Percentiles rank a stretch among this genome's conserved stretches.
Conservation (phyloP, 23 red algal genomes). For the Chondrus crispus region DNA sequence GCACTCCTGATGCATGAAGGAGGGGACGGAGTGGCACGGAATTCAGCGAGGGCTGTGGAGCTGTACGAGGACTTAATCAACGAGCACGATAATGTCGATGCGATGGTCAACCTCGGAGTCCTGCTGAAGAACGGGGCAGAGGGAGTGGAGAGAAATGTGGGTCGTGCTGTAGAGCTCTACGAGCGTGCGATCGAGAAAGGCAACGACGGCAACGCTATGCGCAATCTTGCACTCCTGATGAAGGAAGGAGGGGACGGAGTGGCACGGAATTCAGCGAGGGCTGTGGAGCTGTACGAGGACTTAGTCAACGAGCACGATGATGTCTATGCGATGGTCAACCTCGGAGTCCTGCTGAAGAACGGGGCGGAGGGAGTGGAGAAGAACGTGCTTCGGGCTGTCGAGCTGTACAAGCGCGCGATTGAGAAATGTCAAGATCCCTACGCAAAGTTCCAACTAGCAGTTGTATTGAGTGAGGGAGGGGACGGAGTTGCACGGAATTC, state of each 20-base stretch:
- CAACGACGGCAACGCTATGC: background rate
- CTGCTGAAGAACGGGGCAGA: background rate
- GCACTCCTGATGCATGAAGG: background rate
- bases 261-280: background rate
- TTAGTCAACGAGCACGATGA: background rate
- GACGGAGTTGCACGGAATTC: background rate
- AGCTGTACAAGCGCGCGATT: background rate
- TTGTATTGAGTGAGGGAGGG: background rate
- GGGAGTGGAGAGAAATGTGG: background rate
- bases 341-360: background rate
- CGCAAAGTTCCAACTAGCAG: slow-evolving; percentile 5
- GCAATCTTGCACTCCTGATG: background rate
- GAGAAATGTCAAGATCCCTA: background rate
- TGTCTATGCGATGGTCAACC: slow-evolving; percentile 12
- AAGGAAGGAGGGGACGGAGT: background rate
- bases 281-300: background rate
- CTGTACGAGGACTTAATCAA: slow-evolving; percentile 3
- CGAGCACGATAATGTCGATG: background rate
- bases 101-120: slow-evolving; percentile 14
- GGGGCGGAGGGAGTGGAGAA: background rate
- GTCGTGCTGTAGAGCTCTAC: slow-evolving; percentile 1
- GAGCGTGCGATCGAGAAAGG: slow-evolving; percentile 2
- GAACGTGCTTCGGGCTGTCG: background rate
- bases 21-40: background rate
- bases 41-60: background rate